Base-by-base conservation (phyloP, 2,329 filamentous ascomycete species). In the Ophiostoma perfectum region DNA sequence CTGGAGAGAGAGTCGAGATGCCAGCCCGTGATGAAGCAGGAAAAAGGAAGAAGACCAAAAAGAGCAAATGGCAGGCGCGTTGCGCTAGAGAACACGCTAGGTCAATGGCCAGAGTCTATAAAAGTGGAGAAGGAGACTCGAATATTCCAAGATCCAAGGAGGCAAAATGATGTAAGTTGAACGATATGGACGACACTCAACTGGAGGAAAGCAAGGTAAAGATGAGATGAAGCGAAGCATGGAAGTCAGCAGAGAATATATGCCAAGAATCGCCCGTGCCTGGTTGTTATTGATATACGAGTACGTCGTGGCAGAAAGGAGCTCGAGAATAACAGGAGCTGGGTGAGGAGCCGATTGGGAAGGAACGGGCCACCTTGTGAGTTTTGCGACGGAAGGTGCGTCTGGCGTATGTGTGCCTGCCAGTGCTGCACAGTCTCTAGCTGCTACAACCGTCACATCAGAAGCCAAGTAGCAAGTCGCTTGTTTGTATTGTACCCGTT, bases 11-110 rank as follows among this genome's bases (percentile, higher is more conserved):
- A 41, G 39, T 27, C 60, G 38, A 63, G 60, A 63, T 3, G 18
- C 41, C 63, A 64, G 63, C 12, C 18, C 14, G 41, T 18, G 63
- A 45, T 27, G 49, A 27, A 27, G 18, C 27, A 36, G n/a, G 27
- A 9, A 27, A 55, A 5, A 36, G 39, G 41, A 6, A 42, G 47
- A 27, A 47, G 39, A 11, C 14, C 45, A 47, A 14, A 36, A 45
- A 42, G 11, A 64, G 41, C 16, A 16, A 8, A 64, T n/a, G 14
- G 63, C 12, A 42, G 14, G 39, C 63, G 63, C 63, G 41, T 8
- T 64, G 63, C 63, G 16, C 63, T 64, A 64, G 38, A 64, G 39
- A 47, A 64, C 63, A 64, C 63, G 63, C 63, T 64, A 64, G 42
- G 18, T 64, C 11, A 64, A 63, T 42, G 60, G n/a, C 38, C 38